Conservation (phyloP, 139 green algal genomes). For the Chlorella sp. region DNA sequence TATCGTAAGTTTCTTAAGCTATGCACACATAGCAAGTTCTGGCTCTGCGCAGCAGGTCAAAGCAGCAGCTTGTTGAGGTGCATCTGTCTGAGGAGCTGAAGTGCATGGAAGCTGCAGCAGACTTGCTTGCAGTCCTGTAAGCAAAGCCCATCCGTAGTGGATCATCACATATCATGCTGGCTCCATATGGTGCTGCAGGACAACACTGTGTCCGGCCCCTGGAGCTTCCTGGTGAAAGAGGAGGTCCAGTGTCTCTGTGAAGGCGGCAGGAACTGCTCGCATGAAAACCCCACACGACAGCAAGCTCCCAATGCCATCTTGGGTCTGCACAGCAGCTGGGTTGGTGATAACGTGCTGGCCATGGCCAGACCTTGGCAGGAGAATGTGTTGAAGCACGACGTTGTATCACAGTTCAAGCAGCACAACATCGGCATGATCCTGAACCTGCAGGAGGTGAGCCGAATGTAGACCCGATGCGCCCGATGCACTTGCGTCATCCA, state of each 20-base stretch:
- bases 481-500: no score
- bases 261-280: constrained; percentile 36
- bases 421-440: constrained; percentile 54
- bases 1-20: no score
- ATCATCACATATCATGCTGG: no score
- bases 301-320: constrained; percentile 34
- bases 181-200: constrained; percentile 44
- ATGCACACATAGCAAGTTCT: no score
- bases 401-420: constrained; percentile 41
- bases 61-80: no score
- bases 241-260: constrained; percentile 45
- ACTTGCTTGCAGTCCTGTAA: no score
- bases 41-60: no score
- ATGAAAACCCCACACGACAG: constrained; percentile 44
- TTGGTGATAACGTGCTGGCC: constrained; percentile 50
- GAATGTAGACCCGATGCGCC: no score
- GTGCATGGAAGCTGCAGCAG: no score
- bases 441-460: constrained; percentile 62
- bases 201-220: constrained; percentile 28
- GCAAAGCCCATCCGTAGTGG: no score
- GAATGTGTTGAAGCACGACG: constrained; percentile 24
- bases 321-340: constrained; percentile 64
- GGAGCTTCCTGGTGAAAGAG: constrained; percentile 42
- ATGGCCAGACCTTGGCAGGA: constrained; percentile 63
- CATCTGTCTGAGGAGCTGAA: no score